Percentiles rank a stretch among this genome's conserved stretches.
These are phyloP conservation scores for Leccinellum luteum DNA, from an alignment of 768 basidiomycete species.

Conservation along the genomic window DNA sequence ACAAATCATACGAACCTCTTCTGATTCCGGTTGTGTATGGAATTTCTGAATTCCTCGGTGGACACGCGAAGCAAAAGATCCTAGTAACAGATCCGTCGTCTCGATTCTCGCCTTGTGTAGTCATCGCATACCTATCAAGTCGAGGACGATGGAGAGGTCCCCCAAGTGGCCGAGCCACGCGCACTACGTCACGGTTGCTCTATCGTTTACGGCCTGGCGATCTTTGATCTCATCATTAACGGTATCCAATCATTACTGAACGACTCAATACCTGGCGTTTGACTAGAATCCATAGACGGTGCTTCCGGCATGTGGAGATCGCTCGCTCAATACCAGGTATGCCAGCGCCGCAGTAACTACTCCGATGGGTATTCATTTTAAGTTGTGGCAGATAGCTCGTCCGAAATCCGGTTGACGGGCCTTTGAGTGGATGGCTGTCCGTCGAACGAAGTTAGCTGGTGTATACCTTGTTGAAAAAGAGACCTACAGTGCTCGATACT, in stretches of 20 bases:
- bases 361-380: neutral
- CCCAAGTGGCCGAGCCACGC: too few relatives aligned
- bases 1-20: neutral
- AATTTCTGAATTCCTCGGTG: too few relatives aligned
- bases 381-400: neutral
- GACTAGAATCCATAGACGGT: neutral
- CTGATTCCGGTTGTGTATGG: too few relatives aligned
- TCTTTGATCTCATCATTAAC: neutral
- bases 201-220: neutral
- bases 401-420: neutral
- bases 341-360: neutral
- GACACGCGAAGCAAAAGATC: neutral
- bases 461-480: neutral
- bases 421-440: neutral
- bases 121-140: too few relatives aligned
- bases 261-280: neutral
- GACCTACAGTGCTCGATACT: neutral
- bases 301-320: neutral
- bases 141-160: too few relatives aligned
- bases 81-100: neutral
- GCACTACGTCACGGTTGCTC: neutral
- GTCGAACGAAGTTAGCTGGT: neutral
- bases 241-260: neutral
- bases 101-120: neutral
- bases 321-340: neutral